Base-by-base conservation (phyloP, 306 rosid genomes). In the Quercus mongolica region DNA sequence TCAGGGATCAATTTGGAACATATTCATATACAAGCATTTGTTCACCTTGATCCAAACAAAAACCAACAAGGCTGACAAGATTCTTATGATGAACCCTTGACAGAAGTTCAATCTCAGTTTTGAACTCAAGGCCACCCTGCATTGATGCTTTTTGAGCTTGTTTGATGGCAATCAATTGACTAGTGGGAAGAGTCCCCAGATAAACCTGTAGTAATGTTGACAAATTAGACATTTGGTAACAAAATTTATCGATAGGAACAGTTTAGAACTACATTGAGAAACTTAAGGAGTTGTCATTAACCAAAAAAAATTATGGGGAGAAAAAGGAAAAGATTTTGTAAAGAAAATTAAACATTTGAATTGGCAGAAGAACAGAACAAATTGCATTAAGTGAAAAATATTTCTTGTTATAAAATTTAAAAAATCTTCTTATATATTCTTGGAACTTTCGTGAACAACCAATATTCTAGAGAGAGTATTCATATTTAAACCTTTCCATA, bases 61-160 rank as follows among this genome's bases (percentile, higher is more conserved):
- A 89, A 30, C 92, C 90, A 13, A 85, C 52, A 35, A 89, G 90
- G 78, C 74, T 52, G 38, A 89, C 88, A 13, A 89, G 83, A 75
- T 89, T 87, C 79, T 76, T 89, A 65, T 87, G 89, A 33, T 89
- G 92, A 59, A 87, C 92, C 44, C 90, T 82, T 19, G 90, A 89
- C 19, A 89, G 86, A 28, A 89, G 86, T 77, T 87, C 90, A 75
- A 89, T 86, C 80, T 89, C 92, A 5, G 81, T 82, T 70, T 74
- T 89, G 81, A 89, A 89, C 77, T 89, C 86, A 20, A 54, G 31
- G 0, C 46, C 83, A 2, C 88, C 86, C 65, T 83, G 89, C 79
- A 31, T 74, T 7, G 92, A 85, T 61, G 77, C 86, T 62, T 20
- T 73, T 19, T 41, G 67, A 62, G 87, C 78, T 86, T 87, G 74